phyloP scores from a whole-genome alignment of 1,284 basidiomycete genomes.

The Apiotrichum mycotoxinovorans region DNA sequence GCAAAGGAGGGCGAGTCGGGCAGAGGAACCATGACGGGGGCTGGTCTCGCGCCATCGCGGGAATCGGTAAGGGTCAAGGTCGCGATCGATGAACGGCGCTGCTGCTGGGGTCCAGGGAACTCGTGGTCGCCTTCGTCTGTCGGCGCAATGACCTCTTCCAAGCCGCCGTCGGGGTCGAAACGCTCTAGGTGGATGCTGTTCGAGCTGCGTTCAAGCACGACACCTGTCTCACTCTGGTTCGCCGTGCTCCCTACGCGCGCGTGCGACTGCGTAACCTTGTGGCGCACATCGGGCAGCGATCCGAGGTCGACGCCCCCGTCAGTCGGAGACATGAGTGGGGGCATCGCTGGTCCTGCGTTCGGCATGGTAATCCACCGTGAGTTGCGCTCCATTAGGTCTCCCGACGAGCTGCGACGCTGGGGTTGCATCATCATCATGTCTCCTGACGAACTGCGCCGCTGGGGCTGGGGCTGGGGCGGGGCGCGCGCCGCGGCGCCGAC shows the following conservation, averaged over 20 bases:
- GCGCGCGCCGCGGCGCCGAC: background rate
- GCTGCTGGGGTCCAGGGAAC: background rate
- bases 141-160: background rate
- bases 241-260: background rate
- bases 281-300: background rate
- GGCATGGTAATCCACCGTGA: background rate
- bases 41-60: background rate
- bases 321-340: background rate
- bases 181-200: background rate
- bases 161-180: background rate
- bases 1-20: constrained; percentile 9
- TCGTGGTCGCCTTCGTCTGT: background rate
- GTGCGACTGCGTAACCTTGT: background rate
- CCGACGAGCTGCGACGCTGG: background rate
- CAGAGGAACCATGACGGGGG: constrained; percentile 30
- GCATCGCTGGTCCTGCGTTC: background rate
- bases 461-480: background rate
- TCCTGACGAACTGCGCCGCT: background rate
- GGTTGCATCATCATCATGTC: too few species aligned
- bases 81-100: background rate
- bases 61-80: background rate
- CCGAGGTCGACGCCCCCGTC: background rate
- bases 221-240: constrained; percentile 1
- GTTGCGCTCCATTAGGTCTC: background rate
- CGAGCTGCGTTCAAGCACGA: background rate